A percentile compares a stretch with the other conserved stretches of the same genome.
phyloP scores from a whole-genome alignment of 1,284 basidiomycete species.

The Irpex rosettiformis region DNA sequence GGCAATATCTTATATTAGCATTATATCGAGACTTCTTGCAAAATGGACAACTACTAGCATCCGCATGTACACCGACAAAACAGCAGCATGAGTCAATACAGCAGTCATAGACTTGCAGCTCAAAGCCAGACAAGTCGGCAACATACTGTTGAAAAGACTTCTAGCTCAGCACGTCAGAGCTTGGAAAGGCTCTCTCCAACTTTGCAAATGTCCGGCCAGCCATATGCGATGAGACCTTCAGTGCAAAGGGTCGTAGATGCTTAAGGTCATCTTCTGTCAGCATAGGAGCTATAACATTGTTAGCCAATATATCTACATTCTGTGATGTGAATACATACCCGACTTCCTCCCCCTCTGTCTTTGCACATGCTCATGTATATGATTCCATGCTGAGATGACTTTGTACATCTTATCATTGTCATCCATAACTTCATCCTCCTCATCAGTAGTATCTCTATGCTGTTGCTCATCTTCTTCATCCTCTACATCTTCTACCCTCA shows the following conservation, averaged over 20 bases:
- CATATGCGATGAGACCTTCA: slow-evolving; percentile 21
- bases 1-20: slow-evolving; percentile 13
- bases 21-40: slow-evolving; percentile 27
- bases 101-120: slow-evolving; percentile 33
- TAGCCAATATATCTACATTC: not conserved
- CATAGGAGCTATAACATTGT: slow-evolving; percentile 15
- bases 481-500: not conserved
- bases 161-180: slow-evolving; percentile 11
- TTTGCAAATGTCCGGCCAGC: slow-evolving; percentile 17
- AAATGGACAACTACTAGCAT: slow-evolving; percentile 27
- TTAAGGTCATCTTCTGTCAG: slow-evolving; percentile 13
- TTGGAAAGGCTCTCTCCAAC: slow-evolving; percentile 16
- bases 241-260: slow-evolving; percentile 17
- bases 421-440: not conserved
- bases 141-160: slow-evolving; percentile 17
- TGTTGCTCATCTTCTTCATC: slow-evolving; percentile 9
- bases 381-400: slow-evolving; percentile 19
- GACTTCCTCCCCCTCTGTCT: slow-evolving; percentile 13
- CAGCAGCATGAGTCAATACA: slow-evolving; percentile 35
- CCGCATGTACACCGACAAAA: slow-evolving; percentile 27
- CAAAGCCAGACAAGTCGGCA: slow-evolving; percentile 27
- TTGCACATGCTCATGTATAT: slow-evolving; percentile 19
- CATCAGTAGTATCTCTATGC: slow-evolving; percentile 1
- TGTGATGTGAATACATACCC: not conserved
- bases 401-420: slow-evolving; percentile 8